These are phyloP conservation scores for Alternaria postmessia DNA, from an alignment of 2,329 filamentous ascomycete species.

Conservation along the genomic window DNA sequence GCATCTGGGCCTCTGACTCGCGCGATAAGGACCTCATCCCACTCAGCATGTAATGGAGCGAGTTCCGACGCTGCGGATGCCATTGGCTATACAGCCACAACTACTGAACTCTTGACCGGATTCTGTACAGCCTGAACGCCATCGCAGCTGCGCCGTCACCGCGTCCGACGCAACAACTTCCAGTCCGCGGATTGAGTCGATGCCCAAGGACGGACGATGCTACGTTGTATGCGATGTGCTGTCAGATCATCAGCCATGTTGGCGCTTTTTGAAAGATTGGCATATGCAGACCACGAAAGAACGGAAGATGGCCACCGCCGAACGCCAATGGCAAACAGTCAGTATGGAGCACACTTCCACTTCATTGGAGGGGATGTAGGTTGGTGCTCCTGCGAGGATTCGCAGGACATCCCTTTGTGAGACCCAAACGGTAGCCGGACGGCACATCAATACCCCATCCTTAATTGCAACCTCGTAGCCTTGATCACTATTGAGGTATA, in stretches of 20 bases:
- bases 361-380: not conserved
- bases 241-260: not conserved
- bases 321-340: not conserved
- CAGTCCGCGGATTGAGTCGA: not conserved
- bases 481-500: not conserved
- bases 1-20: not conserved
- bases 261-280: not conserved
- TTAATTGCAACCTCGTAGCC: not conserved
- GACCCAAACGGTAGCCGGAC: not conserved
- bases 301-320: not conserved
- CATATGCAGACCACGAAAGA: not conserved
- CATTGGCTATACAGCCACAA: not conserved
- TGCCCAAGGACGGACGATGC: not conserved
- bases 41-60: not conserved
- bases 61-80: not conserved
- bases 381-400: not conserved
- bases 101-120: not conserved
- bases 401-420: not conserved
- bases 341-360: not conserved
- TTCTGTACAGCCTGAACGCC: too few species aligned
- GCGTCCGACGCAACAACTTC: not conserved
- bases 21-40: not conserved
- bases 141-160: not conserved
- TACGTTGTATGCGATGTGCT: not conserved
- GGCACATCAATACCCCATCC: not conserved